phyloP scores from a whole-genome alignment of 495 filamentous ascomycete genomes.

The Aspergillus biplanus region DNA sequence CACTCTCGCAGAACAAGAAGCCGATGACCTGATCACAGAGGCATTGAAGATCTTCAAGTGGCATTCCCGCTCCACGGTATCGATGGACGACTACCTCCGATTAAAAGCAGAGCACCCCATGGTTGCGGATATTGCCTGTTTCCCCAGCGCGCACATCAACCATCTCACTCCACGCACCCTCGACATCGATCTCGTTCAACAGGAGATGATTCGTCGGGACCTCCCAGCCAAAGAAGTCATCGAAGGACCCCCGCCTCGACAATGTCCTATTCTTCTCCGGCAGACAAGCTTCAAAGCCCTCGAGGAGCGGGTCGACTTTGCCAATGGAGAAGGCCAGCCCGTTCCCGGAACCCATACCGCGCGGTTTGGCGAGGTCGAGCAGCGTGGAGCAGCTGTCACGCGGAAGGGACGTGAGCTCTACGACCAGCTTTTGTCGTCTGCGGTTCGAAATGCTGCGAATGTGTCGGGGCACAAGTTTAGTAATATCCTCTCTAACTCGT shows the following conservation, averaged over 20 bases:
- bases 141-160: neutral
- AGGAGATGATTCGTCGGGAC: neutral
- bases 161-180: neutral
- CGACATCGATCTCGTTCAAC: neutral
- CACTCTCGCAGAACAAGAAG: too few species aligned
- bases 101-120: neutral
- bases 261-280: neutral
- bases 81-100: neutral
- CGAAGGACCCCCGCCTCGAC: neutral
- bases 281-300: neutral
- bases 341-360: neutral
- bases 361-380: neutral
- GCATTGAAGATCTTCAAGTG: neutral
- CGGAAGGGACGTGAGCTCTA: neutral
- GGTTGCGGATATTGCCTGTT: neutral
- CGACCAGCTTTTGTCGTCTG: neutral
- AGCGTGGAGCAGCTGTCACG: neutral
- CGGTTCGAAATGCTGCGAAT: too few species aligned
- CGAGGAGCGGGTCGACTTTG: neutral
- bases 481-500: too few species aligned
- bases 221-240: neutral
- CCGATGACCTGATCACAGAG: neutral
- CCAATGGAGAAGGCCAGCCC: neutral
- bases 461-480: too few species aligned
- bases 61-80: neutral